These are phyloP conservation scores for Acanthamoeba castellanii DNA, from an alignment of 208 protist genomes.

Conservation along the genomic window DNA sequence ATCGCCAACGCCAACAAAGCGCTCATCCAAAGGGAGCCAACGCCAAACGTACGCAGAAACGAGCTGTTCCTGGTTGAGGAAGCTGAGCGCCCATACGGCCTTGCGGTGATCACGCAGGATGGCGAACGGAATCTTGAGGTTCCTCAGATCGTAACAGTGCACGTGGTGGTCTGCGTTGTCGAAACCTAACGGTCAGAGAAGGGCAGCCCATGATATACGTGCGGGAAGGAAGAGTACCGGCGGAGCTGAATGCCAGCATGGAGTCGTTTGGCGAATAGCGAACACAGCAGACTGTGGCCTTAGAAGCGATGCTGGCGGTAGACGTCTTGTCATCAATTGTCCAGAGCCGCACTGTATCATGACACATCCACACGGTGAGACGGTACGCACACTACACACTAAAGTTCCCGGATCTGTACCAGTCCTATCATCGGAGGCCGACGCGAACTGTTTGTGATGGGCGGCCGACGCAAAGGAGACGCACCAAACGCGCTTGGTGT, in stretches of 20 bases:
- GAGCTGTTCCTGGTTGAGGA: conserved; percentile 3
- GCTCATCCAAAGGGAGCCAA: neutral
- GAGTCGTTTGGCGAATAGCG: conserved; percentile 23
- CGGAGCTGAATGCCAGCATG: conserved; percentile 8
- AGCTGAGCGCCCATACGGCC: conserved; percentile 25
- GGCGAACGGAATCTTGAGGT: neutral
- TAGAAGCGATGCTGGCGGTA: neutral
- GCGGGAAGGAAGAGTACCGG: neutral
- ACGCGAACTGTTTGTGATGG: conserved; percentile 4
- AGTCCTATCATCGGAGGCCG: neutral
- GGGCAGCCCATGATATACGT: neutral
- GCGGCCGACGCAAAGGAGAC: conserved; percentile 7
- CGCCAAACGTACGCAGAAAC: neutral
- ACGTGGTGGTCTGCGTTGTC: conserved; percentile 6
- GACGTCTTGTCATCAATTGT: neutral
- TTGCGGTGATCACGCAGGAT: conserved; percentile 10
- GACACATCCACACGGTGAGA: no score
- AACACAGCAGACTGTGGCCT: neutral
- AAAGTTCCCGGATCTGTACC: no score
- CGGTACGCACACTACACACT: no score
- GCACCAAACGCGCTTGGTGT: conserved; percentile 34
- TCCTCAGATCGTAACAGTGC: neutral
- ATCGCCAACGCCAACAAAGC: neutral
- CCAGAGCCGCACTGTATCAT: neutral
- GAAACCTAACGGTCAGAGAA: neutral